Base-by-base conservation (phyloP, 1,284 basidiomycete species). In the Volvariella volvacea region DNA sequence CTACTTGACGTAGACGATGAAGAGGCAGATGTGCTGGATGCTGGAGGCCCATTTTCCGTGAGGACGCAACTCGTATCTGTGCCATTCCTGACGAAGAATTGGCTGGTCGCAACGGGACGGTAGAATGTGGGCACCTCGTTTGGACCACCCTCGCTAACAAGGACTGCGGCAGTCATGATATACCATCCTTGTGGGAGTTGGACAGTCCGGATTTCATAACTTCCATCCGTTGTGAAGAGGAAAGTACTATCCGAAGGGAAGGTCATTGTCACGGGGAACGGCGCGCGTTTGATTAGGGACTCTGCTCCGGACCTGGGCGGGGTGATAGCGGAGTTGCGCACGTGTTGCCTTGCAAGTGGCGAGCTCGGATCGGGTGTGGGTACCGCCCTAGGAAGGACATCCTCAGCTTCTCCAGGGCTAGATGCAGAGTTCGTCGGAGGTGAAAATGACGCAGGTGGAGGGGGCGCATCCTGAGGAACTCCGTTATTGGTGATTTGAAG, bases 181-280 rank as follows among this genome's bases (percentile, higher is more conserved):
- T 78, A 78, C 63, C 60, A 68, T 9, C 75, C 75, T 46, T 64
- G 53, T 0, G 67, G 52, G 30, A 75, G 54, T 45, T 63, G 59
- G 43, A 76, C 69, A 3, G 46, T 40, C 4, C 17, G 22, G 8
- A 14, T 15, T 20, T 42, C 28, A 33, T 40, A 30, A 32, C 30
- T 14, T 25, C 48, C 44, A 12, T 55, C 45, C 60, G 48, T 60
- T 36, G 38, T 34, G 55, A 42, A 67, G 22, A 32, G 42, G 34
- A 17, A 39, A 21, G 12, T 41, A 28, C 9, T 14, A 36, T 46
- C 48, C 34, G 44, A 8, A 8, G 41, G 48, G 12, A 22, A 12
- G 2, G 36, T 19, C 10, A 50, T 37, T n/a, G 33, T 15, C 19
- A 28, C 8, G 19, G 9, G 17, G 19, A 40, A 21, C 20, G 39